Evolutionary conservation across 75 land plant genomes (phyloP), one percentile per base, ranked within the genome.

Genomic region (Adiantum capillusveneris): DNA sequence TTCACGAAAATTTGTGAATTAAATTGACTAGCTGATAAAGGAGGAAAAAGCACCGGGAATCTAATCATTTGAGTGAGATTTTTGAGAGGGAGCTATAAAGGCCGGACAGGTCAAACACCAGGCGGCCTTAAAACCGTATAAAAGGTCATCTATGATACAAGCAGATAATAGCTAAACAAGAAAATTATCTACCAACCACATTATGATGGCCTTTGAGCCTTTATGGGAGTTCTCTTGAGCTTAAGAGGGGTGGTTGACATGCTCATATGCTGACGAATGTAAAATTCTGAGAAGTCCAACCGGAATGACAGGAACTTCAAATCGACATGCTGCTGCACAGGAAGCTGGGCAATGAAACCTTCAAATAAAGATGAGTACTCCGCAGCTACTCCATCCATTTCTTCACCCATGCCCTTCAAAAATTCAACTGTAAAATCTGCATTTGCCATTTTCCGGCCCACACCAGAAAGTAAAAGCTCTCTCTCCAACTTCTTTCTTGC

Each of bases 231-330:
- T 18, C 71, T 34, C 29, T 50, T 62, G 11, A 42, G 13, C 25
- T 62, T 52, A 18, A 62, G 49, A 25, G 64, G 71, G 24, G 65
- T 53, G 11, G 65, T 62, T 7, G 71, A 62, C 71, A 69, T 69
- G 71, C 57, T 62, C 71, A 69, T 69, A 48, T 68, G 74, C 39
- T 72, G 78, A 29, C 69, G 78, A 48, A 69, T 82, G 57, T 95
- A 95, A 57, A 90, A 95, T 59, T 95, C 99, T 20, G 97, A 91
- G 75, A 95, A 95, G 56, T 95, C 97, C 19, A 95, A 77, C 24
- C 99, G 86, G 67, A 90, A 95, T 1, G 80, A 72, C 11, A 95
- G 84, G 72, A 90, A 95, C 70, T 95, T 95, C 77, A 95, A 73
- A 63, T 95, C 99, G 36, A 95, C 82, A 69, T 90, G 92, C 61